A percentile compares a stretch with the other conserved stretches of the same genome.
These are phyloP conservation scores for Pythium aquatile DNA, from an alignment of 352 stramenopile species.

Conservation along the genomic window DNA sequence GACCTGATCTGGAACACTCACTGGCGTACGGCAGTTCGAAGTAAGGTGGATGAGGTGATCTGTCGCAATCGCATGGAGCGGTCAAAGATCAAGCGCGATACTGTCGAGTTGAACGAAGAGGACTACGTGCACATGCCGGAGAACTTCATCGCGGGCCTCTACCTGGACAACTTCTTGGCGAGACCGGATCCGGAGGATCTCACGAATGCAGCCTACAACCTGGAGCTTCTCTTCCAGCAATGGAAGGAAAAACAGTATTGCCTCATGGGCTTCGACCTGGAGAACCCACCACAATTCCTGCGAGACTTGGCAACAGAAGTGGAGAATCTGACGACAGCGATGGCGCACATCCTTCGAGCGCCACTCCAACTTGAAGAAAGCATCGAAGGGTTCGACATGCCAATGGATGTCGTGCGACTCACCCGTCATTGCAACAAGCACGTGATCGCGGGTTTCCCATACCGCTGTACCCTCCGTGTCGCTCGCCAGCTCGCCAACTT, in stretches of 20 bases:
- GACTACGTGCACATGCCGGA: conserved; percentile 60
- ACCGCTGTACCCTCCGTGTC: conserved; percentile 60
- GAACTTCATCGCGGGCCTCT: conserved; percentile 73
- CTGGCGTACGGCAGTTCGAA: conserved; percentile 67
- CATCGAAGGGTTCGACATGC: conserved; percentile 64
- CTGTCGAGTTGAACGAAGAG: conserved; percentile 68
- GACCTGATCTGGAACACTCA: conserved; percentile 85
- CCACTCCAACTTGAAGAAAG: conserved; percentile 67
- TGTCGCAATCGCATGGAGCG: conserved; percentile 73
- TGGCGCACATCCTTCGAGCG: conserved; percentile 65
- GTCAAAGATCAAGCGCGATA: conserved; percentile 72
- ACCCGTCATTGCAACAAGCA: conserved; percentile 74
- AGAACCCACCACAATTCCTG: conserved; percentile 55
- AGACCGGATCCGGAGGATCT: conserved; percentile 66
- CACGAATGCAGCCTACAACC: conserved; percentile 76
- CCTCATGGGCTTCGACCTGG: conserved; percentile 60
- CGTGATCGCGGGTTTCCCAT: conserved; percentile 68
- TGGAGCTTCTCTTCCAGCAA: conserved; percentile 71
- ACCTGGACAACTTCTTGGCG: conserved; percentile 73
- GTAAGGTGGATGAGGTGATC: conserved; percentile 76
- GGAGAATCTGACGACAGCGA: conserved; percentile 70
- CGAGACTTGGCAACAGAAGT: conserved; percentile 49
- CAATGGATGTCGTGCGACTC: conserved; percentile 72
- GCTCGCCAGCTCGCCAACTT: conserved; percentile 68
- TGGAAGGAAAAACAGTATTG: conserved; percentile 61